phyloP scores from a whole-genome alignment of 495 filamentous ascomycete genomes.

The Xylaria sp. region DNA sequence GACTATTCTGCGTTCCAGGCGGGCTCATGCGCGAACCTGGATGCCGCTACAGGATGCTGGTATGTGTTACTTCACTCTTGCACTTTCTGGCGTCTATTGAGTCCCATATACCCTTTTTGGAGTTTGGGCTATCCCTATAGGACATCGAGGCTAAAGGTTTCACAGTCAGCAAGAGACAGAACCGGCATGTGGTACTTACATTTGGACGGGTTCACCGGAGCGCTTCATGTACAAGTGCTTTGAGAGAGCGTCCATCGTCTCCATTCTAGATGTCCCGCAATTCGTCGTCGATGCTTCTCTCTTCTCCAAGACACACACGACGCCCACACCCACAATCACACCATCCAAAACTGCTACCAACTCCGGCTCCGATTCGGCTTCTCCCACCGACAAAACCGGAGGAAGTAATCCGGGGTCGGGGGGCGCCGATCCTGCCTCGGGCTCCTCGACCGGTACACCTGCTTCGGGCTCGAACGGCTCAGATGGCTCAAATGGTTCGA shows the following conservation, averaged over 20 bases:
- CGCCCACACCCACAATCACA: constrained; percentile 27
- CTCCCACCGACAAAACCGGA: neutral
- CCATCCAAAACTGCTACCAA: constrained; percentile 8
- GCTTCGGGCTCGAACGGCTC: neutral
- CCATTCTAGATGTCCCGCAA: constrained; percentile 43
- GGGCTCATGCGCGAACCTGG: constrained; percentile 34
- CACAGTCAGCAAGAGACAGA: constrained; percentile 22
- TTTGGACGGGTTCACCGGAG: constrained; percentile 41
- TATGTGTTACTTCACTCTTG: constrained; percentile 29
- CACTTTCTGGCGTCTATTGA: neutral
- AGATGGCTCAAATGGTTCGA: neutral
- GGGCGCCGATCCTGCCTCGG: neutral
- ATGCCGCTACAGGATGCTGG: constrained; percentile 48
- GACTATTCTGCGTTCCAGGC: constrained; percentile 39
- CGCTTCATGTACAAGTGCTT: constrained; percentile 50
- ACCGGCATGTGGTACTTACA: constrained; percentile 45
- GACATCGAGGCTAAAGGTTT: constrained; percentile 19
- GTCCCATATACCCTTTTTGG: neutral
- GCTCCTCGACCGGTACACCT: constrained; percentile 3
- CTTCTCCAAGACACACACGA: constrained; percentile 30
- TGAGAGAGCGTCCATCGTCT: constrained; percentile 28
- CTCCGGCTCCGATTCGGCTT: constrained; percentile 5
- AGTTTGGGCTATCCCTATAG: neutral
- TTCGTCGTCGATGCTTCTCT: constrained; percentile 37
- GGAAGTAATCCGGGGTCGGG: constrained; percentile 19